These are phyloP conservation scores for Ogataea philodendri DNA, from an alignment of 805 yeast species.

Conservation along the genomic window DNA sequence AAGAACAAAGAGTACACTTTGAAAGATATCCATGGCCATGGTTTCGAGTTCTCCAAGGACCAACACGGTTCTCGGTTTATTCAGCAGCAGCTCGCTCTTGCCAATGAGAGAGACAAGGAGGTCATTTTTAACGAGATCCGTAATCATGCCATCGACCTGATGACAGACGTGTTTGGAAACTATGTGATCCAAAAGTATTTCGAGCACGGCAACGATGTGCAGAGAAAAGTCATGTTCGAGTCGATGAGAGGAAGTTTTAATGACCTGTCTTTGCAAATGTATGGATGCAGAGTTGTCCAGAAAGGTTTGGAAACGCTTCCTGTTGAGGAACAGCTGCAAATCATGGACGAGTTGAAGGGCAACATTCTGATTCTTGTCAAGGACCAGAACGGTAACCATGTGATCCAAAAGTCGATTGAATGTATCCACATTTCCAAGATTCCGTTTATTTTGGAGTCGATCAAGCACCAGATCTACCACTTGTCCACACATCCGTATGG, in stretches of 20 bases:
- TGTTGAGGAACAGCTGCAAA: conserved; percentile 58
- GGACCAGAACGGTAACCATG: conserved; percentile 98
- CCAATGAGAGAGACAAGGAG: conserved; percentile 69
- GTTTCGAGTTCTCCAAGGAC: conserved; percentile 88
- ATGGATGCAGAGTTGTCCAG: conserved; percentile 97
- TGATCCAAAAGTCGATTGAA: conserved; percentile 92
- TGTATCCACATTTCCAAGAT: conserved; percentile 68
- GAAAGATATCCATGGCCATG: conserved; percentile 79
- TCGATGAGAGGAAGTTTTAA: conserved; percentile 74
- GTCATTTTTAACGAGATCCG: conserved; percentile 81
- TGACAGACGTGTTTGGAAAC: conserved; percentile 97
- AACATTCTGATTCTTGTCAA: conserved; percentile 69
- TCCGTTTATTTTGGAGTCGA: conserved; percentile 68
- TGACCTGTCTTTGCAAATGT: conserved; percentile 85
- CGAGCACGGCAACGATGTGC: conserved; percentile 74
- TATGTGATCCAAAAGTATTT: conserved; percentile 94
- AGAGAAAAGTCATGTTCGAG: conserved; percentile 64
- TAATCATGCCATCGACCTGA: conserved; percentile 68
- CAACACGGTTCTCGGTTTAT: conserved; percentile 97
- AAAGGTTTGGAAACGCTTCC: conserved; percentile 78
- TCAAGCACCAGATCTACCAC: conserved; percentile 72
- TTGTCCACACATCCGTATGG: conserved; percentile 96
- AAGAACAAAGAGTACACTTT: conserved; percentile 58
- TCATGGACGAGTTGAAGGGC: conserved; percentile 65
- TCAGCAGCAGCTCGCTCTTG: conserved; percentile 75